phyloP scores from a whole-genome alignment of 2,329 filamentous ascomycete species.

The Cladosporium sp. region DNA sequence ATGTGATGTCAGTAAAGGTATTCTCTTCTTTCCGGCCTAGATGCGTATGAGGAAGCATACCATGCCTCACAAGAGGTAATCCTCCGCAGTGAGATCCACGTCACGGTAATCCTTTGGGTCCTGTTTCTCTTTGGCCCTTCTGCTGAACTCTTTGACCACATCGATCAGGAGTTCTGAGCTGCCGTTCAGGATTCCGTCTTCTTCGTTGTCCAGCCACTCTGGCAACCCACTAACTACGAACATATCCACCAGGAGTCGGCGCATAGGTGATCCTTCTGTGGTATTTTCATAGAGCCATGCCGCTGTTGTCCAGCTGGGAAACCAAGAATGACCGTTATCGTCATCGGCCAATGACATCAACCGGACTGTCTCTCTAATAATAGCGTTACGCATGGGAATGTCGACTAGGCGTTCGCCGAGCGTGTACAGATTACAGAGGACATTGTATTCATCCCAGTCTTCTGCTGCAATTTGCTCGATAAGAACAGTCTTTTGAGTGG shows the following conservation, averaged over 20 bases:
- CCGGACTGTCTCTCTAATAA: background rate
- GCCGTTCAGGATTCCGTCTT: no score
- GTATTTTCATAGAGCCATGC: background rate
- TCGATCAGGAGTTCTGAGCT: background rate
- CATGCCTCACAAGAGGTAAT: background rate
- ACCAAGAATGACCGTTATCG: no score
- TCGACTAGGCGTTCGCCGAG: background rate
- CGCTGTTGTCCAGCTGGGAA: no score
- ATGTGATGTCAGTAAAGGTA: no score
- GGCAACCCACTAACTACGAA: no score
- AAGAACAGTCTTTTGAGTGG: background rate
- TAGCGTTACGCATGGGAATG: background rate
- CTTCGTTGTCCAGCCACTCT: no score
- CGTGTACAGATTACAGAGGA: background rate
- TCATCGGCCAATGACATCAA: background rate
- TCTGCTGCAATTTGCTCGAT: no score
- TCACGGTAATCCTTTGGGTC: background rate
- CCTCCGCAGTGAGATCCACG: background rate
- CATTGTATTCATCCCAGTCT: background rate
- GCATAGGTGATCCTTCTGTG: background rate
- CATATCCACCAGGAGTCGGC: background rate
- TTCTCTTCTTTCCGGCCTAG: no score
- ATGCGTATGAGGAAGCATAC: no score
- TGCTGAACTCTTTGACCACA: background rate
- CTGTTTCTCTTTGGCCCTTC: background rate